These are phyloP conservation scores for Trichoderma reesei DNA, from an alignment of 495 filamentous ascomycete genomes.

Conservation along the genomic window DNA sequence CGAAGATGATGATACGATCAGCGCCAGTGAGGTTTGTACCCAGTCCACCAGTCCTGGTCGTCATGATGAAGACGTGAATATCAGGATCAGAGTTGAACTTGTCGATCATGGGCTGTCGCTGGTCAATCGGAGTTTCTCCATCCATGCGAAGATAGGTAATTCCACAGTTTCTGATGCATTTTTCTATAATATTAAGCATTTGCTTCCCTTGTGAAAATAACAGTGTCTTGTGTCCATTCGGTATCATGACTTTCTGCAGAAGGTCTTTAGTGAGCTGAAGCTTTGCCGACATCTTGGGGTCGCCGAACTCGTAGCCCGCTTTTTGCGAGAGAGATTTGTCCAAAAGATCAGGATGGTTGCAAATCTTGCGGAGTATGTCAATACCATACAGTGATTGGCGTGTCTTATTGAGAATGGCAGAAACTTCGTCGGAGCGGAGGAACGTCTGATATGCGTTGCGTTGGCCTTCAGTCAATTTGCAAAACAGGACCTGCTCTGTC, in stretches of 20 bases:
- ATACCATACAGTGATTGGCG: conserved; percentile 80
- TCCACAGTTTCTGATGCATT: conserved; percentile 54
- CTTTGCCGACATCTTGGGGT: conserved; percentile 69
- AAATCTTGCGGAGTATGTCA: conserved; percentile 88
- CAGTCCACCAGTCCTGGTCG: conserved; percentile 88
- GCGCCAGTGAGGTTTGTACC: conserved; percentile 92
- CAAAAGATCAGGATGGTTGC: conserved; percentile 87
- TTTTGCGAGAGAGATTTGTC: conserved; percentile 53
- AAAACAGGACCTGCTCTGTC: conserved; percentile 90
- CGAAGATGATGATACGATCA: conserved; percentile 91
- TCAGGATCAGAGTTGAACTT: conserved; percentile 76
- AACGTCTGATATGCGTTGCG: conserved; percentile 68
- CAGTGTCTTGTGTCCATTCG: conserved; percentile 79
- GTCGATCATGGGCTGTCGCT: conserved; percentile 75
- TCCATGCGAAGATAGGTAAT: conserved; percentile 88
- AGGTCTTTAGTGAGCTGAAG: conserved; percentile 78
- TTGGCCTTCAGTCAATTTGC: conserved; percentile 74
- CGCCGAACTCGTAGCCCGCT: conserved; percentile 61
- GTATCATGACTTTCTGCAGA: conserved; percentile 76
- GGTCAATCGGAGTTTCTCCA: conserved; percentile 72
- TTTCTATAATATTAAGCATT: conserved; percentile 88
- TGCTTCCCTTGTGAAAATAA: conserved; percentile 85
- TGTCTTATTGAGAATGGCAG: conserved; percentile 59
- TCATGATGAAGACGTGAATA: conserved; percentile 82
- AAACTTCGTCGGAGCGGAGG: conserved; percentile 73